Conservation (phyloP, 345 rosid species). For the Fremontodendron californicum region DNA sequence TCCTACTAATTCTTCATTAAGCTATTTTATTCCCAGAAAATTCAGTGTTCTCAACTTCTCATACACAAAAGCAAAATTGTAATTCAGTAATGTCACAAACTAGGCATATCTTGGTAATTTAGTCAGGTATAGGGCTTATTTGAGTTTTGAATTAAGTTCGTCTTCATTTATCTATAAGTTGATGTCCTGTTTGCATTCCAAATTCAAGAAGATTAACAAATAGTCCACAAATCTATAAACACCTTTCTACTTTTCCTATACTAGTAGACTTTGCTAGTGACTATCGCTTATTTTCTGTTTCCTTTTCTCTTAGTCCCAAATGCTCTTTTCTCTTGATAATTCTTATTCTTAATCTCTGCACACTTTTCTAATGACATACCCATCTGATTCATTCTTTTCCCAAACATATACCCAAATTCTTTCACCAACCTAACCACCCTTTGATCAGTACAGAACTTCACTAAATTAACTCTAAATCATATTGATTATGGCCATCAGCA, state of each 20-base stretch:
- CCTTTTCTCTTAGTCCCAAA: not conserved
- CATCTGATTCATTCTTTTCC: not conserved
- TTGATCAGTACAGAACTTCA: not conserved
- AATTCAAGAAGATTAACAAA: not conserved
- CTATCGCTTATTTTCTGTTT: not conserved
- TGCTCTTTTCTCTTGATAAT: not conserved
- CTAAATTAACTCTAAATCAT: not conserved
- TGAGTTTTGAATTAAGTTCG: not conserved
- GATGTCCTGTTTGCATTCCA: not conserved
- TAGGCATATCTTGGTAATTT: not conserved
- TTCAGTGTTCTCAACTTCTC: not conserved
- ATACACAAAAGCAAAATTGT: too few species aligned
- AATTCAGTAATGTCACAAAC: not conserved
- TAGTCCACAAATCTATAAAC: not conserved
- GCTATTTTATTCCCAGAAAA: not conserved
- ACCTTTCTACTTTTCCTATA: not conserved
- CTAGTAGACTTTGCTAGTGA: not conserved
- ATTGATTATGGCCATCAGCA: not conserved
- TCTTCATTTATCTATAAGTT: not conserved
- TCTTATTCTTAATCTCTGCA: not conserved
- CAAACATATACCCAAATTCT: not conserved
- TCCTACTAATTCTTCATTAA: not conserved
- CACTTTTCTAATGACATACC: not conserved
- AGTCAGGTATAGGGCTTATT: not conserved
- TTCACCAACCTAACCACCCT: not conserved